phyloP scores from a whole-genome alignment of 352 stramenopile species.

The Globisporangium abappressorium region DNA sequence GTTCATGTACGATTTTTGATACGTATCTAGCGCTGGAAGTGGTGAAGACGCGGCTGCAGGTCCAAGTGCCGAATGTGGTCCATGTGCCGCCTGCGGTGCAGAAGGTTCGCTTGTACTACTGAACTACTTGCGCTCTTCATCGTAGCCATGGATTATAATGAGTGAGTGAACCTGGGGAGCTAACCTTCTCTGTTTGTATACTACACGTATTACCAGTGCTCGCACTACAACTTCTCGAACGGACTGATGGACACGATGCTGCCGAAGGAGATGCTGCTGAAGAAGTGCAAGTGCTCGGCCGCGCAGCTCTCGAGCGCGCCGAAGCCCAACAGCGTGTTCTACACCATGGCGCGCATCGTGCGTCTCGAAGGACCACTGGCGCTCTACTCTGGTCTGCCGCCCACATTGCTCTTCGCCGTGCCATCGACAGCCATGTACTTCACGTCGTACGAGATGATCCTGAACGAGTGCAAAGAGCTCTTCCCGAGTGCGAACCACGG shows the following conservation, averaged over 20 bases:
- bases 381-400: conserved; percentile 79
- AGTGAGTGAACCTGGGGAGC: background rate
- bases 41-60: conserved; percentile 82
- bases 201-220: conserved; percentile 28
- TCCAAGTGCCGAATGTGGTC: conserved; percentile 59
- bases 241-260: conserved; percentile 82
- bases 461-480: conserved; percentile 28
- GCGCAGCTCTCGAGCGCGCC: conserved; percentile 39
- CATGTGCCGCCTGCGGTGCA: conserved; percentile 42
- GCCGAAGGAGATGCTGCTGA: conserved; percentile 53
- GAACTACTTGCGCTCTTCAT: background rate
- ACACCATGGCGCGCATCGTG: conserved; percentile 66
- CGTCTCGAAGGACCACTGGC: conserved; percentile 55
- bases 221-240: conserved; percentile 80
- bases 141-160: background rate
- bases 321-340: conserved; percentile 49
- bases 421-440: conserved; percentile 95
- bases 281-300: conserved; percentile 46
- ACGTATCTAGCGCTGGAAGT: conserved; percentile 61
- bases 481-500: conserved; percentile 43
- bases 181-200: background rate
- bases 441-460: conserved; percentile 87
- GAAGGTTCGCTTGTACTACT: conserved; percentile 28
- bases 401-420: conserved; percentile 90
- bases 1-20: background rate